These are phyloP conservation scores for Aspergillus panamensis DNA, from an alignment of 495 filamentous ascomycete genomes.

Conservation along the genomic window DNA sequence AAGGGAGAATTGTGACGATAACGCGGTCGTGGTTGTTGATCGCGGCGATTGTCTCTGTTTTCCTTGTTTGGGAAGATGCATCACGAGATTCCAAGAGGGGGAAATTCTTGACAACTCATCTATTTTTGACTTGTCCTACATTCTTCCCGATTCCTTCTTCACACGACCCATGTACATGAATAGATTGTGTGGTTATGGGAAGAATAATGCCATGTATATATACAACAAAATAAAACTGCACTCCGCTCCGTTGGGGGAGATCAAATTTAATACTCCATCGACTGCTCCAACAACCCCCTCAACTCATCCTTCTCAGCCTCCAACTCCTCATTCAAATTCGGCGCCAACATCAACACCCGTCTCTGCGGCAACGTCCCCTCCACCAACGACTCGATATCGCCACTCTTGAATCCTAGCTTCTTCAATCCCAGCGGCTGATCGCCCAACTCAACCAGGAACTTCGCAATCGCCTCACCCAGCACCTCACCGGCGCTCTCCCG, in stretches of 20 bases:
- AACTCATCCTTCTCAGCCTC: constrained; percentile 64
- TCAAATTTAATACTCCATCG: constrained; percentile 53
- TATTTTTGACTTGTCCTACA: not conserved
- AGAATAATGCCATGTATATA: not conserved
- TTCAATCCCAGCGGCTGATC: constrained; percentile 88
- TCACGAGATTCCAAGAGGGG: too few relatives aligned
- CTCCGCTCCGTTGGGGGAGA: not conserved
- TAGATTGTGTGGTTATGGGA: not conserved
- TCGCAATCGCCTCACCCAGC: constrained; percentile 70
- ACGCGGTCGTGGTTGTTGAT: too few relatives aligned
- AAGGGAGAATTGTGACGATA: not conserved
- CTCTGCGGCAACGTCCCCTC: constrained; percentile 92
- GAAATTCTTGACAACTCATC: too few relatives aligned
- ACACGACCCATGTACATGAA: not conserved
- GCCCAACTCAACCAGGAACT: constrained; percentile 77
- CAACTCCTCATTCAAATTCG: constrained; percentile 64
- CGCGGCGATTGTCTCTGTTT: too few relatives aligned
- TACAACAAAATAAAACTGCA: not conserved
- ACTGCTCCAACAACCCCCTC: constrained; percentile 59
- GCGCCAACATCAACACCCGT: constrained; percentile 87
- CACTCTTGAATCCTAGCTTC: constrained; percentile 69
- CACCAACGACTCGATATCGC: constrained; percentile 75
- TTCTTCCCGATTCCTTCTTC: not conserved
- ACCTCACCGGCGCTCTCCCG: constrained; percentile 84
- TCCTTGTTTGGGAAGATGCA: too few relatives aligned